Evolutionary conservation across 257 asterid species (phyloP).

Genomic region (Coffea eugenioides): DNA sequence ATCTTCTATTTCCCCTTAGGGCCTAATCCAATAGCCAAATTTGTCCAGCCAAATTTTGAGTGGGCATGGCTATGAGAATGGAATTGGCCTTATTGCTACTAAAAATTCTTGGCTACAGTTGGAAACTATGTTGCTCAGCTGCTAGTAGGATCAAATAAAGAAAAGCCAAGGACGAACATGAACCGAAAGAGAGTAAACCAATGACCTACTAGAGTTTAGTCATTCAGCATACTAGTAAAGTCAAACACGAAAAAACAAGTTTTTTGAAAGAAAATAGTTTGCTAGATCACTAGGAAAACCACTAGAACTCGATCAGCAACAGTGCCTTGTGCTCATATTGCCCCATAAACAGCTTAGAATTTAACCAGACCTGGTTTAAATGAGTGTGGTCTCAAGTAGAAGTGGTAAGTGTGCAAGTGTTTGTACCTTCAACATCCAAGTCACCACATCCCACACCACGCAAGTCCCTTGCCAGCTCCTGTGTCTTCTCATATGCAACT

Average conservation of each 20-base stretch:
- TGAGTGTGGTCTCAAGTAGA: conserved; percentile 3
- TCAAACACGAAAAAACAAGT: background rate
- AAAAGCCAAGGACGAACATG: background rate
- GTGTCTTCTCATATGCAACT: conserved; percentile 95
- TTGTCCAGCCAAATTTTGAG: background rate
- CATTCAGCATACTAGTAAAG: background rate
- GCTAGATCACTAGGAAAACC: background rate
- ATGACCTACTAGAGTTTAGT: background rate
- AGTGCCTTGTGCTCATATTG: background rate
- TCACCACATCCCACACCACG: conserved; percentile 93
- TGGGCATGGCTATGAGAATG: background rate
- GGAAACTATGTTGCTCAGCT: background rate
- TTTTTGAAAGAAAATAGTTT: background rate
- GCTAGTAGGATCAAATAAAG: background rate
- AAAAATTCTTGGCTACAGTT: background rate
- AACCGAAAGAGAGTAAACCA: background rate
- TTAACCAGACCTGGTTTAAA: background rate
- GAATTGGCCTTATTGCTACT: background rate
- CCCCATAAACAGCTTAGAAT: background rate
- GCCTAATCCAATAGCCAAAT: background rate
- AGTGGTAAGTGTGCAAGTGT: background rate
- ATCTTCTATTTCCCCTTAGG: background rate
- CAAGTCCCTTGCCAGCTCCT: conserved; percentile 83
- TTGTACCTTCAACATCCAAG: conserved; percentile 91
- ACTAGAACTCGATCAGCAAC: background rate